Percentiles rank a stretch among this genome's conserved stretches.
Conservation (phyloP, 768 basidiomycete species). For the Termitomyces sp. region DNA sequence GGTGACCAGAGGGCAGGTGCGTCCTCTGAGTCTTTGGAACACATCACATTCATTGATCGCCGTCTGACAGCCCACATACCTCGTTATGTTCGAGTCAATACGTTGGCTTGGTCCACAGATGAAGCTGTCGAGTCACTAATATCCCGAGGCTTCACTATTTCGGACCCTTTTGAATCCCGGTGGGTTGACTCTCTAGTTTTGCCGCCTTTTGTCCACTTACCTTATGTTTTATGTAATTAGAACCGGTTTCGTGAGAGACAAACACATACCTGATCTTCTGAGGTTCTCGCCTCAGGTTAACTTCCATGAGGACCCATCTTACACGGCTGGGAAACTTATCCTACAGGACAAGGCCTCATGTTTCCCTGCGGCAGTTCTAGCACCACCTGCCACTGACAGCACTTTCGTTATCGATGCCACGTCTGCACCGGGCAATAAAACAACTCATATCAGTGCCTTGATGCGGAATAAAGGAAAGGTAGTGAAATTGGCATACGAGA, state of each 20-base stretch:
- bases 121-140: slow-evolving; percentile 57
- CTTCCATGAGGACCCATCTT: slow-evolving; percentile 68
- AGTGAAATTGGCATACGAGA: slow-evolving; percentile 6
- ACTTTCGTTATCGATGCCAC: slow-evolving; percentile 85
- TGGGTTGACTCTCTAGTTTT: slow-evolving; percentile 20
- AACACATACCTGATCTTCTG: slow-evolving; percentile 79
- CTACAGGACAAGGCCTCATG: slow-evolving; percentile 98
- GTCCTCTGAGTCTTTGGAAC: slow-evolving; percentile 1
- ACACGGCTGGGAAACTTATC: slow-evolving; percentile 77
- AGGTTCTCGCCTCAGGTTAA: slow-evolving; percentile 62
- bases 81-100: slow-evolving; percentile 84
- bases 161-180: slow-evolving; percentile 49
- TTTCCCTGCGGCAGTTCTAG: slow-evolving; percentile 87
- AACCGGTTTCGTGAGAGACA: slow-evolving; percentile 64
- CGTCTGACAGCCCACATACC: slow-evolving; percentile 55
- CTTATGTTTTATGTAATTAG: slow-evolving; percentile 24
- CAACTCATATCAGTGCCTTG: slow-evolving; percentile 85
- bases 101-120: slow-evolving; percentile 56
- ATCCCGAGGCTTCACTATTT: slow-evolving; percentile 47
- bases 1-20: slow-evolving; percentile 62
- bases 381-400: slow-evolving; percentile 51
- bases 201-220: slow-evolving; percentile 1
- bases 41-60: slow-evolving; percentile 4
- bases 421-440: slow-evolving; percentile 97
- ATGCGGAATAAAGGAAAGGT: slow-evolving; percentile 79